phyloP scores from a whole-genome alignment of 1,284 basidiomycete genomes.

The Trametes sp. region DNA sequence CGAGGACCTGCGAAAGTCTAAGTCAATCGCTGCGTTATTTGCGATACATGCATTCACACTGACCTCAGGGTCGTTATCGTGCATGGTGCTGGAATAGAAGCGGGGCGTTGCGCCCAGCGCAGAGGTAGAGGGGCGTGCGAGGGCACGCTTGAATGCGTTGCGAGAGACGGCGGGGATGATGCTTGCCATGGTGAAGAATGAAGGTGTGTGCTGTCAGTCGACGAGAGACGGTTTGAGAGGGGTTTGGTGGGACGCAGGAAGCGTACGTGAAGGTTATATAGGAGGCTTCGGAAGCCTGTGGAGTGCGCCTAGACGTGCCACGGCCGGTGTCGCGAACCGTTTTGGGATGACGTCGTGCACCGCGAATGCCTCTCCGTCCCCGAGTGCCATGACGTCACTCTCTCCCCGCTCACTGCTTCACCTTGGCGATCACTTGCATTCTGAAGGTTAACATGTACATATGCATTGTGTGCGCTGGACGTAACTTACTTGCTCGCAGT shows the following conservation, averaged over 20 bases:
- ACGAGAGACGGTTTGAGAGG: slow-evolving; percentile 5
- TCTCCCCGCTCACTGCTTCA: no score
- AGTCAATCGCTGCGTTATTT: not conserved
- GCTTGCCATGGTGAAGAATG: slow-evolving; percentile 21
- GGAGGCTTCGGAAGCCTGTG: slow-evolving; percentile 9
- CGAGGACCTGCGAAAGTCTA: slow-evolving; percentile 50
- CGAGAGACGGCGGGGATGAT: slow-evolving; percentile 30
- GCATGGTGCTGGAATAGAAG: slow-evolving; percentile 58
- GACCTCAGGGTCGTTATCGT: slow-evolving; percentile 68
- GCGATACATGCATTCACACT: slow-evolving; percentile 18
- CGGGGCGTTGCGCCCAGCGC: slow-evolving; percentile 24
- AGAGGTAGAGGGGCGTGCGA: slow-evolving; percentile 19
- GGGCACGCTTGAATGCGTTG: slow-evolving; percentile 28
- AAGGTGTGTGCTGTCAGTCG: not conserved
- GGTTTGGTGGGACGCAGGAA: not conserved
- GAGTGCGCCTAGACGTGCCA: slow-evolving; percentile 14
- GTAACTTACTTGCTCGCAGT: no score
- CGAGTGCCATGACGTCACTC: slow-evolving; percentile 19
- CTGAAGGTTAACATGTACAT: no score
- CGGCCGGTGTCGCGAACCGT: slow-evolving; percentile 6
- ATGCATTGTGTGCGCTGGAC: no score
- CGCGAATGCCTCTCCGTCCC: not conserved
- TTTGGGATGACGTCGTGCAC: slow-evolving; percentile 27
- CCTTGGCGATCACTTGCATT: not conserved
- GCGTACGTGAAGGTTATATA: slow-evolving; percentile 9